Evolutionary conservation across 2,329 filamentous ascomycete species (phyloP).

Genomic region (Pseudohalonectria lignicola): DNA sequence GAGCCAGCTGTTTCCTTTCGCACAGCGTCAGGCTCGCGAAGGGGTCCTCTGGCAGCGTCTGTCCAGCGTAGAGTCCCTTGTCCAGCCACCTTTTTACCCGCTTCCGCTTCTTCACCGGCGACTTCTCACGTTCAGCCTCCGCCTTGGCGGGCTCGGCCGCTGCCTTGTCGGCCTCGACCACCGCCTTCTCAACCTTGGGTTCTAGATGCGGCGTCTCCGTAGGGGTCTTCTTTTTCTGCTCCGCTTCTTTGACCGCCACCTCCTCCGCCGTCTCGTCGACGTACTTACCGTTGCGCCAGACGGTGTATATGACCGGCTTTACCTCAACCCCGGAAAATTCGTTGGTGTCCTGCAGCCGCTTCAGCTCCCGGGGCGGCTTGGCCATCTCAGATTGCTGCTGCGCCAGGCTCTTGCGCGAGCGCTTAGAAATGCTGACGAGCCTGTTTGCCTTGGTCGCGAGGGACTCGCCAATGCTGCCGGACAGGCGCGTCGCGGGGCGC

Average conservation of each 20-base stretch:
- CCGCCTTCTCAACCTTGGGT: too few species aligned
- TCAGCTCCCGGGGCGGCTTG: constrained; percentile 45
- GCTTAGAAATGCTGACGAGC: constrained; percentile 48
- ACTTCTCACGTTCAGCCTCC: constrained; percentile 12
- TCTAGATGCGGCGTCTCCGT: too few species aligned
- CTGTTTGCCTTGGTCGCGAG: constrained; percentile 34
- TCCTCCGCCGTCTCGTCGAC: constrained; percentile 37
- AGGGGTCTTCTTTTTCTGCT: too few species aligned
- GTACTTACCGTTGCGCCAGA: constrained; percentile 56
- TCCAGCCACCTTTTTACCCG: constrained; percentile 45
- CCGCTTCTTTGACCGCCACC: too few species aligned
- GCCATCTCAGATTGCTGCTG: constrained; percentile 22
- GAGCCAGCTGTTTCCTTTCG: constrained; percentile 40
- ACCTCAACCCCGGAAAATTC: constrained; percentile 50
- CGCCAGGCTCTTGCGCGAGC: constrained; percentile 42
- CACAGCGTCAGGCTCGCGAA: constrained; percentile 33
- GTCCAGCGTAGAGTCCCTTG: constrained; percentile 81
- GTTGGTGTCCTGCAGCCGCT: constrained; percentile 49
- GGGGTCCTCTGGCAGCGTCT: constrained; percentile 43
- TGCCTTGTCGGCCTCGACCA: constrained; percentile 13
- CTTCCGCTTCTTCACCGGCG: constrained; percentile 10
- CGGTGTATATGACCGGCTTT: constrained; percentile 43
- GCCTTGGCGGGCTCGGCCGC: constrained; percentile 12
- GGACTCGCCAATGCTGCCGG: constrained; percentile 29
- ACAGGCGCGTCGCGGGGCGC: constrained; percentile 33